Evolutionary conservation across 441 rosid species (phyloP).

Genomic region (Rhodomyrtus psidioides): DNA sequence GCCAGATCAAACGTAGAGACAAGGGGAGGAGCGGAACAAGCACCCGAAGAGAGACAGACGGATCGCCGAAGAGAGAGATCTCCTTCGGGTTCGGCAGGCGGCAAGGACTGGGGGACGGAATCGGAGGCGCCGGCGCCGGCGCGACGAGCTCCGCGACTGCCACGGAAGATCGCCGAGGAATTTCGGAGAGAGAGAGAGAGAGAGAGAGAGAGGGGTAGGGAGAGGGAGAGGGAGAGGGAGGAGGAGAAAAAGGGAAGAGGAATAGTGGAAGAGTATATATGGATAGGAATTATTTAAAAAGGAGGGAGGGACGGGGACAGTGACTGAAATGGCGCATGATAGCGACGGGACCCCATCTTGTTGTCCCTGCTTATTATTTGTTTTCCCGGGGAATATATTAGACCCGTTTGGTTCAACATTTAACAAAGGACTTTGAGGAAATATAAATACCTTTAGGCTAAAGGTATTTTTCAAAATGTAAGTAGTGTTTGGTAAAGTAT

Average conservation of each 20-base stretch:
- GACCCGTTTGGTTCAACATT: no score
- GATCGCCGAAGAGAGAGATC: slow-evolving; percentile 13
- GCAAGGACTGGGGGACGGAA: neutral
- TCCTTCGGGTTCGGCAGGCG: slow-evolving; percentile 6
- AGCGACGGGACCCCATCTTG: slow-evolving; percentile 8
- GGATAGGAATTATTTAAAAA: slow-evolving; percentile 26
- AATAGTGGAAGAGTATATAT: neutral
- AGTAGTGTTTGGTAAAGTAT: no score
- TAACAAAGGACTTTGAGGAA: no score
- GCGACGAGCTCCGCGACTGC: neutral
- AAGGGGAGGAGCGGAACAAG: neutral
- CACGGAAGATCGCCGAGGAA: slow-evolving; percentile 31
- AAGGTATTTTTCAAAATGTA: no score
- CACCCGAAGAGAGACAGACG: slow-evolving; percentile 17
- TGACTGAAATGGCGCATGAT: slow-evolving; percentile 28
- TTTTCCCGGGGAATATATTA: neutral
- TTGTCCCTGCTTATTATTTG: neutral
- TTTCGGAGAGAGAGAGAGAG: slow-evolving; percentile 3
- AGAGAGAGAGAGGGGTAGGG: neutral
- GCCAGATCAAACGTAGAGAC: neutral
- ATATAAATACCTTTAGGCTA: no score
- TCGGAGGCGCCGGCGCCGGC: slow-evolving; percentile 33
- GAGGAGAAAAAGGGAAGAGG: neutral
- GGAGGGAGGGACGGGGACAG: slow-evolving; percentile 6
- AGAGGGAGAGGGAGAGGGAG: neutral